These are phyloP conservation scores for Abeoforma whisleri DNA, from an alignment of 78 protist species.

Conservation along the genomic window DNA sequence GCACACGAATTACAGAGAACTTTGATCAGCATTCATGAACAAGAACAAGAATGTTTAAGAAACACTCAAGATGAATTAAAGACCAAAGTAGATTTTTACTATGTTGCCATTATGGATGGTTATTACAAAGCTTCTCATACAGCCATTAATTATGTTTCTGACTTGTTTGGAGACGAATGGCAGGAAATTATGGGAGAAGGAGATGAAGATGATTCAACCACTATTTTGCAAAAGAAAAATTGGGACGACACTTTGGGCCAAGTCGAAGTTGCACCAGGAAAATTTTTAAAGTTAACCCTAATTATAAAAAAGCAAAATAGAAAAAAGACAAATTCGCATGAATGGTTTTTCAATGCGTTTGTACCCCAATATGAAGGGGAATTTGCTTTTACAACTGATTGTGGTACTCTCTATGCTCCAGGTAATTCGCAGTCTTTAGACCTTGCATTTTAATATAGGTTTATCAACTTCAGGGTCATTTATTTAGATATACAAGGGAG, in stretches of 20 bases:
- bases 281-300: neutral
- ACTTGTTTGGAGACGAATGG: conserved; percentile 2
- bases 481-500: too few relatives aligned
- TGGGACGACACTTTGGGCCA: neutral
- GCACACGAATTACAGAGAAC: neutral
- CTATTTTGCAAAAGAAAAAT: neutral
- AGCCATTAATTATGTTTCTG: neutral
- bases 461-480: too few relatives aligned
- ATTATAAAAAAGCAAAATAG: conserved; percentile 32
- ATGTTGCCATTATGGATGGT: conserved; percentile 22
- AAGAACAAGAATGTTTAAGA: neutral
- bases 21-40: neutral
- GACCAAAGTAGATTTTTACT: neutral
- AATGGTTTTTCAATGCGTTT: conserved; percentile 42
- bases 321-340: conserved; percentile 39
- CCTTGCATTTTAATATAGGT: too few relatives aligned
- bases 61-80: neutral
- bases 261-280: neutral
- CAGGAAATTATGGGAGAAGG: neutral
- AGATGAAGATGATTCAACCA: conserved; percentile 16
- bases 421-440: too few relatives aligned
- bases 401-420: conserved; percentile 39
- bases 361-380: neutral
- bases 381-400: conserved; percentile 39
- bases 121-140: neutral